phyloP scores from a whole-genome alignment of 768 basidiomycete species.

The Melanogaster broomeanus region DNA sequence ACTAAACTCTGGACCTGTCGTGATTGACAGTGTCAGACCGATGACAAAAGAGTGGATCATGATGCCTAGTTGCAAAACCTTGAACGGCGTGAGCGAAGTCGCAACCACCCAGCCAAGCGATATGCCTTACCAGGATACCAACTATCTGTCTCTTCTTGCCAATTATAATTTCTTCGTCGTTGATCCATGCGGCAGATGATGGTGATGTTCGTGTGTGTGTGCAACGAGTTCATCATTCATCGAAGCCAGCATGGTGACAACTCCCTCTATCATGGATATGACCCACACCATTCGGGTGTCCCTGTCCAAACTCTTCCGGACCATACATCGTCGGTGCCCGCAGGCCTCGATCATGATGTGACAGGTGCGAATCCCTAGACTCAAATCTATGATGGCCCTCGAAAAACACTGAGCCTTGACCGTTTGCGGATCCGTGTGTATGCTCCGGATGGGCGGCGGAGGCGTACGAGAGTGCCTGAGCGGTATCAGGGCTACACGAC shows the following conservation, averaged over 20 bases:
- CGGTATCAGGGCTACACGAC: background rate
- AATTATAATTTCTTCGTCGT: constrained; percentile 32
- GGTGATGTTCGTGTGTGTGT: background rate
- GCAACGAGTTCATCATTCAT: background rate
- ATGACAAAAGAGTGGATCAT: constrained; percentile 86
- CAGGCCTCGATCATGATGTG: constrained; percentile 29
- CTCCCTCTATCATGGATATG: constrained; percentile 3
- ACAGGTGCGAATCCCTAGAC: constrained; percentile 20
- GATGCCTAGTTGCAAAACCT: constrained; percentile 84
- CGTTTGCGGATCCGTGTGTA: background rate
- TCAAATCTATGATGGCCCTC: constrained; percentile 41
- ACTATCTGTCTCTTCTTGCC: constrained; percentile 68
- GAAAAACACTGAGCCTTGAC: constrained; percentile 21
- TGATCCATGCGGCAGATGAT: background rate
- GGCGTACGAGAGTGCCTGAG: constrained; percentile 19
- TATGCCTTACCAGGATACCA: constrained; percentile 59
- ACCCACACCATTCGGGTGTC: background rate
- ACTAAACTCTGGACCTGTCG: constrained; percentile 73
- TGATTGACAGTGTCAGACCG: constrained; percentile 73
- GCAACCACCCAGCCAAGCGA: background rate
- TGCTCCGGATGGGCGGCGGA: constrained; percentile 4
- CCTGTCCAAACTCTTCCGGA: constrained; percentile 9
- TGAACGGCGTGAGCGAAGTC: background rate
- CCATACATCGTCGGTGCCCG: constrained; percentile 24
- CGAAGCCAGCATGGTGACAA: constrained; percentile 2